Evolutionary conservation across 2,329 filamentous ascomycete species (phyloP).

Genomic region (Huntiella savannae): DNA sequence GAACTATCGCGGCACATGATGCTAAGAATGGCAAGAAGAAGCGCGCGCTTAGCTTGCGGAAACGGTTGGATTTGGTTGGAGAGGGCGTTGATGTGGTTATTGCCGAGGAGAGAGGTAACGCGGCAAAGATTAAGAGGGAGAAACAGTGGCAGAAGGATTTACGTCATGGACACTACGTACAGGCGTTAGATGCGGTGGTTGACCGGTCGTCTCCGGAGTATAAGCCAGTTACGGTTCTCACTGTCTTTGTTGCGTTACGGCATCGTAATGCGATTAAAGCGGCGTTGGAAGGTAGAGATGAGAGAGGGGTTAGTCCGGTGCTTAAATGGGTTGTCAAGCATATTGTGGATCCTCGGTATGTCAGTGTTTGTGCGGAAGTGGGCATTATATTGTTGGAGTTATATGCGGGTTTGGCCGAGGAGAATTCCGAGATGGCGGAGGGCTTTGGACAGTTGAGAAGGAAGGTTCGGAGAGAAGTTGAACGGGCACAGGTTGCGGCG

Average conservation of each 20-base stretch:
- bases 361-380: conserved; percentile 65
- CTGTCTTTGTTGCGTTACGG: conserved; percentile 63
- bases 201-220: conserved; percentile 31
- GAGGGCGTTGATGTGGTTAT: conserved; percentile 80
- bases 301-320: conserved; percentile 62
- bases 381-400: conserved; percentile 68
- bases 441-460: conserved; percentile 50
- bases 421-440: conserved; percentile 51
- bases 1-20: conserved; percentile 62
- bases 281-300: conserved; percentile 64
- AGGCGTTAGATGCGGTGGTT: conserved; percentile 65
- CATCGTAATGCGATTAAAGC: conserved; percentile 72
- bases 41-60: conserved; percentile 25
- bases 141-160: conserved; percentile 66
- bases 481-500: conserved; percentile 65
- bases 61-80: conserved; percentile 58
- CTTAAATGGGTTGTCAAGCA: conserved; percentile 66
- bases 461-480: conserved; percentile 57
- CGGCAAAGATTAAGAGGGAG: conserved; percentile 34
- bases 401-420: conserved; percentile 62
- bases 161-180: conserved; percentile 55
- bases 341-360: conserved; percentile 66
- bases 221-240: conserved; percentile 46
- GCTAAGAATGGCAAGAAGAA: conserved; percentile 52
- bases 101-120: conserved; percentile 35